These are phyloP conservation scores for Schizothecium vesticola DNA, from an alignment of 495 filamentous ascomycete species.

Conservation along the genomic window DNA sequence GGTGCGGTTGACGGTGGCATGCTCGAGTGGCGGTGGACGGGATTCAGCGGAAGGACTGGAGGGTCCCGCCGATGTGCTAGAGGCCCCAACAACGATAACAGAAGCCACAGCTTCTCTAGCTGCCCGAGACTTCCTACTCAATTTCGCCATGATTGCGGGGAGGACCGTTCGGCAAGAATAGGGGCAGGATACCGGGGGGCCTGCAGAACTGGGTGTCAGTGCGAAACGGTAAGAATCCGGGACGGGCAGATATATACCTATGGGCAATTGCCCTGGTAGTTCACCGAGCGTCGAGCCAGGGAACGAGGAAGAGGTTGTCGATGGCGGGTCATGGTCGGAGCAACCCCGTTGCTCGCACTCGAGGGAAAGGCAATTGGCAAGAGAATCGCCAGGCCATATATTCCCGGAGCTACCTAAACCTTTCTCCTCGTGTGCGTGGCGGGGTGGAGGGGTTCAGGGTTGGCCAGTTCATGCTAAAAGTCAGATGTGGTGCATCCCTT, in stretches of 20 bases:
- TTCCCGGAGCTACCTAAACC: neutral
- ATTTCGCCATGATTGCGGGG: neutral
- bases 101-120: neutral
- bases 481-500: neutral
- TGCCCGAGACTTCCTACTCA: neutral
- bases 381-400: neutral
- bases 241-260: neutral
- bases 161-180: neutral
- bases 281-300: neutral
- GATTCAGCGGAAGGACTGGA: neutral
- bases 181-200: neutral
- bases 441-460: neutral
- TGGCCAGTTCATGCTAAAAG: neutral
- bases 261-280: neutral
- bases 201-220: neutral
- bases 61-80: neutral
- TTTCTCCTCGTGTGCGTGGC: neutral
- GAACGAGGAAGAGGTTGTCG: neutral
- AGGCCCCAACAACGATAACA: neutral
- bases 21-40: too few species aligned
- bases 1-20: neutral
- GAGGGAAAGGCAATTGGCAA: neutral
- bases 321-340: neutral
- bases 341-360: neutral
- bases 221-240: neutral